phyloP scores from a whole-genome alignment of 148 eudicot genomes.

The Linanthus parryae region DNA sequence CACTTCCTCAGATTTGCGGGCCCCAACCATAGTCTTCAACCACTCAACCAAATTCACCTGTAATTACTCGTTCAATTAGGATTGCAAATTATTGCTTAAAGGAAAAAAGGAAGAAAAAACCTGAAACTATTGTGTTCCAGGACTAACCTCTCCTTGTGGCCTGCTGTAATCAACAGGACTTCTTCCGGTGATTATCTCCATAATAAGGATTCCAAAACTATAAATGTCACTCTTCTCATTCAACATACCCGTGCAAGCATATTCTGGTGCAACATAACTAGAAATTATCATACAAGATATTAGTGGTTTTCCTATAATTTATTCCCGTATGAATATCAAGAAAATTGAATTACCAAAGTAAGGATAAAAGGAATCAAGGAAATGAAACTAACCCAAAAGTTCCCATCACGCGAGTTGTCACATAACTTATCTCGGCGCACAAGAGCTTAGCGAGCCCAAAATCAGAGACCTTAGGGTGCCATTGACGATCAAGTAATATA shows the following conservation, averaged over 20 bases:
- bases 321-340: background rate
- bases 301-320: background rate
- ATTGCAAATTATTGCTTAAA: too few relatives aligned
- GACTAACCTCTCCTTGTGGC: slow-evolving; percentile 72
- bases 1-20: slow-evolving; percentile 74
- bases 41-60: slow-evolving; percentile 82
- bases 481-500: slow-evolving; percentile 70
- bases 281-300: slow-evolving; percentile 17
- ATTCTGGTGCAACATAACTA: slow-evolving; percentile 95
- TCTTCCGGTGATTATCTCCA: slow-evolving; percentile 86
- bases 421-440: slow-evolving; percentile 65
- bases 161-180: slow-evolving; percentile 92
- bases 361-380: too few relatives aligned
- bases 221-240: slow-evolving; percentile 91
- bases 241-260: slow-evolving; percentile 92
- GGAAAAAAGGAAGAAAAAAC: background rate
- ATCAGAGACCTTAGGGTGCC: slow-evolving; percentile 82
- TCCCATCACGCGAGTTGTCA: slow-evolving; percentile 96
- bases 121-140: background rate
- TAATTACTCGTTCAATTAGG: slow-evolving; percentile 3
- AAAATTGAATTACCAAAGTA: background rate
- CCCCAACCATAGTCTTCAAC: slow-evolving; percentile 79
- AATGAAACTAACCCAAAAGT: slow-evolving; percentile 70
- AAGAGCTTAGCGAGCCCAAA: slow-evolving; percentile 92
- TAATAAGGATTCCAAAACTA: slow-evolving; percentile 82